Conservation (phyloP, 257 asterid genomes). For the Nicotiana benthamiana region DNA sequence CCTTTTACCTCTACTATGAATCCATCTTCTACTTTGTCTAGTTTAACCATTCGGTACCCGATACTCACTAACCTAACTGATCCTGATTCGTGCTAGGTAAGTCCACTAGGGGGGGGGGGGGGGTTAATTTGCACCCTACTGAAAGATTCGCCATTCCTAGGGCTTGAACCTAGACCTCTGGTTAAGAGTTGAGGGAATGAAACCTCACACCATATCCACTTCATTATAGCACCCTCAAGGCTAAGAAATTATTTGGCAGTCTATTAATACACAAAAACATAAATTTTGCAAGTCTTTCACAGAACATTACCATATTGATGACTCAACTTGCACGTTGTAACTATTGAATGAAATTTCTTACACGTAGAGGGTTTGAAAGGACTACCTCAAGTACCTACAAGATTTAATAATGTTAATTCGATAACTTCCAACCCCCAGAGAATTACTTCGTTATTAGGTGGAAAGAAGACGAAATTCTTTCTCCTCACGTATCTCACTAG, state of each 20-base stretch:
- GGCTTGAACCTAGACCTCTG: background rate
- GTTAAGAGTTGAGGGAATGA: background rate
- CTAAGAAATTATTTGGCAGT: background rate
- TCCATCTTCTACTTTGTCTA: background rate
- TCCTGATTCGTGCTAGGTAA: background rate
- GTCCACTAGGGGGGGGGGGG: background rate
- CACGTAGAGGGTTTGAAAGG: background rate
- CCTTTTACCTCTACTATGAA: background rate
- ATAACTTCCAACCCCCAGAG: background rate
- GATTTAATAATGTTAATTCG: background rate
- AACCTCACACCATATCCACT: background rate
- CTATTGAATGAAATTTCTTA: background rate
- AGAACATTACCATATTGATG: background rate
- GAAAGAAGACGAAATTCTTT: background rate
- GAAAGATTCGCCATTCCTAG: background rate
- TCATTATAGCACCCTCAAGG: background rate
- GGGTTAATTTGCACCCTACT: background rate
- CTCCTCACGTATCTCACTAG: background rate
- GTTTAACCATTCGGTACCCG: background rate
- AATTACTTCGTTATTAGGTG: background rate
- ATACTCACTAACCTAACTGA: background rate
- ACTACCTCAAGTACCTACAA: background rate
- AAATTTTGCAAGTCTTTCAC: background rate
- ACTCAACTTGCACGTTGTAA: background rate
- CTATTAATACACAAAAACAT: background rate